A percentile compares a stretch with the other conserved stretches of the same genome.
These are phyloP conservation scores for Hypoxylon sp. DNA, from an alignment of 2,329 filamentous ascomycete species.

Conservation along the genomic window DNA sequence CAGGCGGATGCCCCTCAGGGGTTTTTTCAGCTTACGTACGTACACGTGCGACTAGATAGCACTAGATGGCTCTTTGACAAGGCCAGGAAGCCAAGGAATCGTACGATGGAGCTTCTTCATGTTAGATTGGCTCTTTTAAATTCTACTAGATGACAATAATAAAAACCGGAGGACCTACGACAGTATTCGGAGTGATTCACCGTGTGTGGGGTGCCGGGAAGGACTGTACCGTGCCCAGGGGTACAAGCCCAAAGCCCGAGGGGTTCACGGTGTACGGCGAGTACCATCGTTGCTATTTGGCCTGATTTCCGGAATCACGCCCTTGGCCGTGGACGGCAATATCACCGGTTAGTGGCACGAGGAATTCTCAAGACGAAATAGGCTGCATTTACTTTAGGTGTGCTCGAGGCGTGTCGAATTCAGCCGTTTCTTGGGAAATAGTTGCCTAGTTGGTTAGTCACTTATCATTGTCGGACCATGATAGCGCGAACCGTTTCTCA, in stretches of 20 bases:
- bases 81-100: slow-evolving; percentile 1
- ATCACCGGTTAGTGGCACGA: slow-evolving; percentile 14
- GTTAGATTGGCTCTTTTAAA: neutral
- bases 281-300: slow-evolving; percentile 10
- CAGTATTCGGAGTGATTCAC: slow-evolving; percentile 21
- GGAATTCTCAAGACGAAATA: slow-evolving; percentile 16
- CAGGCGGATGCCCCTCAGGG: slow-evolving; percentile 24
- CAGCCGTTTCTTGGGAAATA: slow-evolving; percentile 12
- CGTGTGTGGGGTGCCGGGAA: slow-evolving; percentile 15
- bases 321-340: slow-evolving; percentile 10
- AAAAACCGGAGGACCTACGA: slow-evolving; percentile 14
- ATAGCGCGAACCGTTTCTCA: slow-evolving; percentile 23
- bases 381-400: slow-evolving; percentile 4
- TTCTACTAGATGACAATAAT: slow-evolving; percentile 9
- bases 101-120: slow-evolving; percentile 7
- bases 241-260: slow-evolving; percentile 11
- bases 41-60: slow-evolving; percentile 18
- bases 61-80: slow-evolving; percentile 7
- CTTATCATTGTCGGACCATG: slow-evolving; percentile 22
- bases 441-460: slow-evolving; percentile 24
- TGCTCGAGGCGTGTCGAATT: slow-evolving; percentile 23
- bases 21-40: slow-evolving; percentile 18
- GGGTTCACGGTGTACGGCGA: slow-evolving; percentile 8
- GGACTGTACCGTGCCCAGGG: slow-evolving; percentile 16
- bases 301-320: slow-evolving; percentile 7